phyloP scores from a whole-genome alignment of 2,329 filamentous ascomycete genomes.

The Penicillium sclerotigenum region DNA sequence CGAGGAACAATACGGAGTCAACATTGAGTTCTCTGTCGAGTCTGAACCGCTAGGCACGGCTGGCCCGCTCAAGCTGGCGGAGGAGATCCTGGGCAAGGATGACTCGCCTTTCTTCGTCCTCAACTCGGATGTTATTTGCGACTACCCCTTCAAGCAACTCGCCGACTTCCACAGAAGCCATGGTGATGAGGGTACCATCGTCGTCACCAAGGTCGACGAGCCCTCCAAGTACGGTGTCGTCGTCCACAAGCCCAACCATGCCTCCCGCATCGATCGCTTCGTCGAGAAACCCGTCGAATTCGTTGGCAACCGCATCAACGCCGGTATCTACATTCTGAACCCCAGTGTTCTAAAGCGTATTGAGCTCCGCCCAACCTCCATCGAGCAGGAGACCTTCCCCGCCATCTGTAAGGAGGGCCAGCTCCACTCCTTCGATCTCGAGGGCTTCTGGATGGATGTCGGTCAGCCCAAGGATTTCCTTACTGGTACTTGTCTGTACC shows the following conservation, averaged over 20 bases:
- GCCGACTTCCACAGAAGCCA: slow-evolving; percentile 89
- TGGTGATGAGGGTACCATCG: slow-evolving; percentile 93
- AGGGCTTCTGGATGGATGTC: slow-evolving; percentile 99
- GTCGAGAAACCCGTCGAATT: slow-evolving; percentile 99
- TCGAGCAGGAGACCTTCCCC: slow-evolving; percentile 98
- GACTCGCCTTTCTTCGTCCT: slow-evolving; percentile 95
- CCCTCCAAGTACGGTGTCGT: slow-evolving; percentile 98
- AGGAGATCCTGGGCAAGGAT: slow-evolving; percentile 88
- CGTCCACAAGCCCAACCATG: slow-evolving; percentile 90
- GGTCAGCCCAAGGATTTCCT: slow-evolving; percentile 99
- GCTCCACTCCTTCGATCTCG: slow-evolving; percentile 92
- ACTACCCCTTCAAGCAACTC: slow-evolving; percentile 89
- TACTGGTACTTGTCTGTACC: slow-evolving; percentile 91
- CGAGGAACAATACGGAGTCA: slow-evolving; percentile 86
- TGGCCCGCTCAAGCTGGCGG: slow-evolving; percentile 90
- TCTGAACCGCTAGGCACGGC: slow-evolving; percentile 92
- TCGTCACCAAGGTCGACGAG: slow-evolving; percentile 98
- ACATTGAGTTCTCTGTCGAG: slow-evolving; percentile 96
- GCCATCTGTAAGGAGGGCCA: slow-evolving; percentile 84
- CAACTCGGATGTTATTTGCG: slow-evolving; percentile 97
- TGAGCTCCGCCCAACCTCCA: slow-evolving; percentile 92
- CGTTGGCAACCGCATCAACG: slow-evolving; percentile 97
- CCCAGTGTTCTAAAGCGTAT: slow-evolving; percentile 86
- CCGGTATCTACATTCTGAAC: slow-evolving; percentile 97
- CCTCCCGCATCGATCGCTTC: slow-evolving; percentile 93